Base-by-base conservation (phyloP, 768 basidiomycete genomes). In the Botryobasidium botryosum region DNA sequence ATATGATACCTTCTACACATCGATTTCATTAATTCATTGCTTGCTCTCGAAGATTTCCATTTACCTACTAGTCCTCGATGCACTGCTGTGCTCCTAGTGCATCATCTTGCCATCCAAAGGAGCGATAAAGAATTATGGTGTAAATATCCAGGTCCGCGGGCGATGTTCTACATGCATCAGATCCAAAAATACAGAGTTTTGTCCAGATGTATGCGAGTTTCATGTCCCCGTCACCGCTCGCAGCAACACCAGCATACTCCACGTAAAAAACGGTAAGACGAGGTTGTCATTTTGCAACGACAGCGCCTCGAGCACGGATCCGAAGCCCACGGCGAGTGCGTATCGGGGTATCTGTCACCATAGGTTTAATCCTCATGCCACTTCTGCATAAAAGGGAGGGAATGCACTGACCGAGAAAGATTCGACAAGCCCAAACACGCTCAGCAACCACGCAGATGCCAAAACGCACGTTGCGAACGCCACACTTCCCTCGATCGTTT, bases 281-380 rank as follows among this genome's bases (percentile, higher is more conserved):
- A 99, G 68, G 62, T 99, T 99, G 63, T 99, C 94, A 62, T 97
- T 97, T 63, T 99, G 94, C 57, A 80, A 79, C 17, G 86, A 87
- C 46, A 90, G 61, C 13, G 88, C 94, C 63, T 99, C 94, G 51
- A 97, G 68, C 35, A 85, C 59, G 2, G 77, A 75, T 3, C 82
- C 68, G 33, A 82, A 56, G n/a, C 62, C 59, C 24, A 77, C 68
- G 25, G 80, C 76, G 36, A 69, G 52, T 12, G 68, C 59, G 59
- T 91, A 97, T 21, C 77, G 68, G 36, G 63, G 51, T 37, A 71
- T 71, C 88, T 91, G 43, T 10, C 33, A 8, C 32, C 35, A 37
- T 8, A 8, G 35, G 7, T 17, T 7, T 12, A 15, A 6, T 23
- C 10, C 40, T 26, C 27, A 18, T 12, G 12, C 37, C 13, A 10